Evolutionary conservation across 2,329 filamentous ascomycete genomes (phyloP), one percentile per base, ranked within the genome.

Genomic region (Neonectria sp.): DNA sequence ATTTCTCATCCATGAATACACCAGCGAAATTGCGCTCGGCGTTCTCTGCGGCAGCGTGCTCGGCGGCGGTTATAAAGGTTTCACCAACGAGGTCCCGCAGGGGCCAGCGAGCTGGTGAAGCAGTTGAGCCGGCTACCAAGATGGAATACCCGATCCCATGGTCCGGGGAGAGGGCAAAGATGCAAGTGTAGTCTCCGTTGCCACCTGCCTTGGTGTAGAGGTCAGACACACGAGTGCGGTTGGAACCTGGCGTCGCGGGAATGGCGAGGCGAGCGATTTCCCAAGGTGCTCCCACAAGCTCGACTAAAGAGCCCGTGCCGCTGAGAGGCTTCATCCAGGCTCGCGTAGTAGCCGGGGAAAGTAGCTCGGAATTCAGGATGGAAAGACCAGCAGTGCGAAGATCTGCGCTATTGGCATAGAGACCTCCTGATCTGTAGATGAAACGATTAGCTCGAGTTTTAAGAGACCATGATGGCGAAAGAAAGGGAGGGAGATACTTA

Each of bases 111-210:
- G 62, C 73, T 0, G 51, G 9, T 7, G 73, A 63, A 2, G 76
- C 73, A 0, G 68, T 69, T 0, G 57, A 33, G 0, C 78, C 76
- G 1, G 76, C 77, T 2, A 75, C 49, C 17, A 80, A 40, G 9
- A 80, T 46, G 8, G 74, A 71, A 55, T 75, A 79, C 6, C 78
- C 77, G 3, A 77, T 67, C 27, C 72, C 75, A 60, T 79, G 78
- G 46, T 80, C 78, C 1, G 78, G 77, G 0, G 78, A 74, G 3
- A 80, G 69, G 43, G 70, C 74, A 2, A 80, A 48, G 11, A 78
- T 68, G 3, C 72, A 67, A 0, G 67, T 64, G 62, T 80, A 79
- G 15, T 74, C 75, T 5, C 70, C 72, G 27, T 78, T 76, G 5
- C 67, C 73, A 33, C 74, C 74, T n/a, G 66, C 48, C 60, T 76